Evolutionary conservation across 1,284 basidiomycete genomes (phyloP), one percentile per base, ranked within the genome.

Genomic region (Leccinum insolens): DNA sequence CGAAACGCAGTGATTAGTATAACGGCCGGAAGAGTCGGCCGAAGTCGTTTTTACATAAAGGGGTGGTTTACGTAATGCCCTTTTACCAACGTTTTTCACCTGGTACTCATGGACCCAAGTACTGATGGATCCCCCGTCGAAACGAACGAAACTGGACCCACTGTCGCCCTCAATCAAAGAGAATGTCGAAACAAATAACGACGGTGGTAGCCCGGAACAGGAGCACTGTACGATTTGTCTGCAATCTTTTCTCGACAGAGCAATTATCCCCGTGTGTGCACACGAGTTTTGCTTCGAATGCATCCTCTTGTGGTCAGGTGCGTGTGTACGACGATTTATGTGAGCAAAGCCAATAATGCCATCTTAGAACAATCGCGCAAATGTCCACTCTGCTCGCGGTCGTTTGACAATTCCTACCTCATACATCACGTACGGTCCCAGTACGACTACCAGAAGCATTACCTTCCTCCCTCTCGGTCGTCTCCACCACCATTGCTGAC

Each of bases 251-350:
- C 81, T 84, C n/a, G 94, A 96, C 80, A 83, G 91, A 58, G 91
- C 94, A 0, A 85, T 95, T 58, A 83, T 95, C 22, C 92, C 93
- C 2, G 84, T 82, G 6, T 96, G 95, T 77, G 91, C 92, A 1
- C 95, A 96, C 80, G 89, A 92, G 74, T 96, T 95, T 76, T 96
- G 95, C 74, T 95, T 96, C 72, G 91, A 93, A 68, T 96, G 95
- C 77, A 85, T 96, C 17, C 82, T 91, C 59, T 81, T 94, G 2
- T 96, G 94, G 95, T 86, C 91, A 44, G 91, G 94, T 89, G 77
- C 80, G 75, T 64, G 17, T 65, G 44, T 58, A 22, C 17, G 44
- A 14, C n/a, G 7, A 5, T 28, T 14, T 20, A 7, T 11, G 20
- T 28, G 7, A 41, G 37, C 0, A 39, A 49, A n/a, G 59, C 60